phyloP scores from a whole-genome alignment of 805 yeast genomes.

The Candida hispaniensis region DNA sequence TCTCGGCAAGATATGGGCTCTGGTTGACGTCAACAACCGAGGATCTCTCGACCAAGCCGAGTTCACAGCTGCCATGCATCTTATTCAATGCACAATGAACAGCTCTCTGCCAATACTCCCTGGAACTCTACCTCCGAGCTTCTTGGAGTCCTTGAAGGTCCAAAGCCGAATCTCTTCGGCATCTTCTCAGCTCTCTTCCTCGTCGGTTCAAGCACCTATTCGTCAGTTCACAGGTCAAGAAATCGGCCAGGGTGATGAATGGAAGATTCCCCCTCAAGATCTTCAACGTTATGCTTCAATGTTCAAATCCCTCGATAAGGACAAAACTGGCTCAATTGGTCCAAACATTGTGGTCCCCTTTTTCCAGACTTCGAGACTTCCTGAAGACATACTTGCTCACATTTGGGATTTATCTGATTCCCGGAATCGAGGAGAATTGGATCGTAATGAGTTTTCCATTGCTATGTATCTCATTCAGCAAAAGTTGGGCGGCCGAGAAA shows the following conservation, averaged over 20 bases:
- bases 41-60: constrained; percentile 67
- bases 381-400: constrained; percentile 73
- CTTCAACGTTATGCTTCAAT: constrained; percentile 68
- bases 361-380: constrained; percentile 75
- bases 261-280: constrained; percentile 61
- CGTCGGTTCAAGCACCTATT: constrained; percentile 19
- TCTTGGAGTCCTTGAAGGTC: constrained; percentile 7
- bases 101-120: constrained; percentile 55
- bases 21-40: constrained; percentile 64
- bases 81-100: constrained; percentile 70
- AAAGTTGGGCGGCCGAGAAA: constrained; percentile 60
- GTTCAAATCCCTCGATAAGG: constrained; percentile 67
- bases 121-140: constrained; percentile 32
- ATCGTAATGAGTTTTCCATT: constrained; percentile 74
- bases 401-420: constrained; percentile 94
- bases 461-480: constrained; percentile 90
- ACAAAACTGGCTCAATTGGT: constrained; percentile 48
- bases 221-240: constrained; percentile 22
- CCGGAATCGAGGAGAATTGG: constrained; percentile 72
- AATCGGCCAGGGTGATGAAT: constrained; percentile 33
- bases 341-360: constrained; percentile 81
- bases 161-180: constrained; percentile 15
- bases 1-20: constrained; percentile 79
- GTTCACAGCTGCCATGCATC: constrained; percentile 88
- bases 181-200: constrained; percentile 10